A percentile compares a stretch with the other conserved stretches of the same genome.
Evolutionary conservation across 148 eudicot species (phyloP).

Genomic region (Bassia scoparia): DNA sequence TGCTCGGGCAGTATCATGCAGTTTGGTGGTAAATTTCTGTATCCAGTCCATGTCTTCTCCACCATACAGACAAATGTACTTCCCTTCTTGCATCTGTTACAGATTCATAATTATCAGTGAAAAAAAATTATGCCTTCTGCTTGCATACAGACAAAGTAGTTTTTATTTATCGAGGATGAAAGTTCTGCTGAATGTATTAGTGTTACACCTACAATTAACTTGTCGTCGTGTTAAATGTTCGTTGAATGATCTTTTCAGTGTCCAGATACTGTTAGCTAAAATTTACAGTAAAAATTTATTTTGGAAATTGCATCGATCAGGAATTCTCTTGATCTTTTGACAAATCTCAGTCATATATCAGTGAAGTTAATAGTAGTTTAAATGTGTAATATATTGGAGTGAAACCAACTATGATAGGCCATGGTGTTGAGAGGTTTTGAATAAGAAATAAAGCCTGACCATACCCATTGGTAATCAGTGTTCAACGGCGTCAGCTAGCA

Average conservation of each 20-base stretch:
- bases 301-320: no score
- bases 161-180: no score
- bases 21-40: slow-evolving; percentile 39
- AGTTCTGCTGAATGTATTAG: no score
- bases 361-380: background rate
- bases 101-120: background rate
- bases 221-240: no score
- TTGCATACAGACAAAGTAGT: no score
- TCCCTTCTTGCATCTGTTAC: slow-evolving; percentile 41
- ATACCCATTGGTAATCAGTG: slow-evolving; percentile 57
- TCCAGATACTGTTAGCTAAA: no score
- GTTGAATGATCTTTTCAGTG: no score
- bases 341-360: no score
- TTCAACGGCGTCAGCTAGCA: slow-evolving; percentile 59
- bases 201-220: no score
- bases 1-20: slow-evolving; percentile 35
- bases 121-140: no score
- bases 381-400: background rate
- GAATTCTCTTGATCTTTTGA: no score
- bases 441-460: slow-evolving; percentile 8
- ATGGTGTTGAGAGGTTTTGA: background rate
- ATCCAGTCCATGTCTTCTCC: slow-evolving; percentile 84
- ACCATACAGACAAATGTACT: slow-evolving; percentile 64
- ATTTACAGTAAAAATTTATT: no score
- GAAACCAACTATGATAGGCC: background rate